These are phyloP conservation scores for Nemania sp. DNA, from an alignment of 2,329 filamentous ascomycete species.

Conservation along the genomic window DNA sequence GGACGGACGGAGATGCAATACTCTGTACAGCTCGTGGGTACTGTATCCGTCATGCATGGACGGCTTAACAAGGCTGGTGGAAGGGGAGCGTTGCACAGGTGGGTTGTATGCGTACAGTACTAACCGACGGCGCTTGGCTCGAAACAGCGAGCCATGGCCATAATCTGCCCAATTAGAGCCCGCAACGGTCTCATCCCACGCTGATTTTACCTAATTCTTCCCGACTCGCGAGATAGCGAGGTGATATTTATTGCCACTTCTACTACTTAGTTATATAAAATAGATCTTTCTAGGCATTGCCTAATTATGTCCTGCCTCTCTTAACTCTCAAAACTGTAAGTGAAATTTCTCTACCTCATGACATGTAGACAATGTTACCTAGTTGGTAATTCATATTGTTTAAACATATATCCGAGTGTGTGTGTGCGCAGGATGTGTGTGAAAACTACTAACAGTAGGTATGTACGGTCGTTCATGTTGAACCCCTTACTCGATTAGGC, in stretches of 20 bases:
- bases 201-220: conserved; percentile 24
- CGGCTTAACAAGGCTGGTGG: conserved; percentile 3
- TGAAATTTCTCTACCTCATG: not conserved
- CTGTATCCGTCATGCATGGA: not conserved
- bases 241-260: conserved; percentile 13
- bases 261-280: not conserved
- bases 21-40: not conserved
- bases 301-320: not conserved
- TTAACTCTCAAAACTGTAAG: not conserved
- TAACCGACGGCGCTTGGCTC: conserved; percentile 6
- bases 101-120: conserved; percentile 3
- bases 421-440: too few relatives aligned
- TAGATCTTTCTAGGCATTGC: not conserved
- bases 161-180: conserved; percentile 22
- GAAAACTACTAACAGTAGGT: too few relatives aligned
- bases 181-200: conserved; percentile 20
- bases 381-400: not conserved
- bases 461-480: not conserved
- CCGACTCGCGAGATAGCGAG: conserved; percentile 21
- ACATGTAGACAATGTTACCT: not conserved
- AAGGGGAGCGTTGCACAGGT: not conserved
- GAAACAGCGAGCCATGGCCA: conserved; percentile 10
- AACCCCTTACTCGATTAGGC: not conserved
- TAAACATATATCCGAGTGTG: not conserved
- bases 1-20: not conserved